Evolutionary conservation across 1,139 yeast genomes (phyloP), one percentile per base, ranked within the genome.

Genomic region (Yamadazyma atmosphaerica): DNA sequence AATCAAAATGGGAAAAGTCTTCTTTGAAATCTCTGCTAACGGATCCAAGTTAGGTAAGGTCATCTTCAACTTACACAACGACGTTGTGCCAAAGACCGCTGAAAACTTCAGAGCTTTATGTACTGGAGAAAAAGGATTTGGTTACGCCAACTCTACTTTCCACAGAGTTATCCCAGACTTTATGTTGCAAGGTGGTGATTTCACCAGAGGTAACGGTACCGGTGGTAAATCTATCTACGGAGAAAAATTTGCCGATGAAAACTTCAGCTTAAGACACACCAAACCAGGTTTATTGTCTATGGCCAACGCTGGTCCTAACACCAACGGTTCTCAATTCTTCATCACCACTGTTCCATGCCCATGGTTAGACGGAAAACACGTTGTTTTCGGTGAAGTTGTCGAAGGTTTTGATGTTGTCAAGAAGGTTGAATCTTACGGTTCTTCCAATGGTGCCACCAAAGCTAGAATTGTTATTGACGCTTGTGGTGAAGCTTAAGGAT

Each of bases 221-320:
- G 98, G 98, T 71, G 98, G 98, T 70, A 89, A 89, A 79, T 88
- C 97, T 56, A 92, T 92, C 81, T 92, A 92, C 80, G 98, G 98
- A 63, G 83, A 79, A 60, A 85, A 83, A 74, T 92, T 92, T 72
- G 83, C 94, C 49, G 98, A 92, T 63, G 98, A 92, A 81, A 89
- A 90, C 88, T 90, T 90, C 66, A 49, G 65, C 70, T 79, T 75
- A 79, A 84, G 64, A 65, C 98, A 90, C 82, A 79, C 77, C 73
- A 83, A 77, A 71, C 96, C 97, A 59, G 97, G 97, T 74, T 79
- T 90, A 60, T 81, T 92, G 66, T 87, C 96, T 58, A 92, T 92
- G 98, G 98, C 98, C 69, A 92, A 92, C 64, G 97, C 98, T 58
- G 98, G 98, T 65, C 96, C 96, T 72, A 88, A 90, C 90, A 90